These are phyloP conservation scores for Phytophthora meadii DNA, from an alignment of 352 stramenopile genomes.

Conservation along the genomic window DNA sequence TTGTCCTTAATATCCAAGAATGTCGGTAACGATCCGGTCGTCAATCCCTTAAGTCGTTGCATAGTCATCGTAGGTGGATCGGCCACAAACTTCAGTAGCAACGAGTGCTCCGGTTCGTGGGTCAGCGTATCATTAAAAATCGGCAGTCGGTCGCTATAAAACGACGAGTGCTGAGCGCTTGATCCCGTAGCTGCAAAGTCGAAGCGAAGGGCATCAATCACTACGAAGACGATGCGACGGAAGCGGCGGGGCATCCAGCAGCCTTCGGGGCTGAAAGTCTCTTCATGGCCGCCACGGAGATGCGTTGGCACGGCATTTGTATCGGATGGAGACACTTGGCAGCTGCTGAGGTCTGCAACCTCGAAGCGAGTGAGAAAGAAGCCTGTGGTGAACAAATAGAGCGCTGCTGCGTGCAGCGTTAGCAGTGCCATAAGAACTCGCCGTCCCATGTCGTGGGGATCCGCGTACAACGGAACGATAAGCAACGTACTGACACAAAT, in stretches of 20 bases:
- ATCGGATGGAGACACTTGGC: constrained; percentile 38
- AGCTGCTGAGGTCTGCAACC: constrained; percentile 73
- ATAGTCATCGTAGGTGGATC: constrained; percentile 99
- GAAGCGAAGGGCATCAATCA: constrained; percentile 97
- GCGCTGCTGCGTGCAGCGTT: constrained; percentile 52
- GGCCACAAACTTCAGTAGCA: constrained; percentile 95
- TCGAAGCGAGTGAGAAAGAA: constrained; percentile 93
- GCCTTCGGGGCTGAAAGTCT: constrained; percentile 4
- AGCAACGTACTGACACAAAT: no score
- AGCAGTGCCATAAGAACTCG: constrained; percentile 45
- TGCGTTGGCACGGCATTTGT: constrained; percentile 3
- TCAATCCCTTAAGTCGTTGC: constrained; percentile 97
- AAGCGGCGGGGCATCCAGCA: constrained; percentile 87
- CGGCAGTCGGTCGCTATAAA: constrained; percentile 87
- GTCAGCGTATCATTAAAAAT: constrained; percentile 77
- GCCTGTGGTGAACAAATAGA: constrained; percentile 86
- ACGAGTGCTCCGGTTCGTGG: constrained; percentile 55
- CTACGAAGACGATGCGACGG: constrained; percentile 91
- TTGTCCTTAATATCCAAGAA: constrained; percentile 98
- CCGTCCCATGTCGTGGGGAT: constrained; percentile 27
- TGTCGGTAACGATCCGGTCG: constrained; percentile 96
- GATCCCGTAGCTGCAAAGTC: constrained; percentile 89
- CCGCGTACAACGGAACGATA: constrained; percentile 17
- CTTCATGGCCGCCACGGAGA: constrained; percentile 16
- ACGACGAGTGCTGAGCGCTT: constrained; percentile 34